A percentile compares a stretch with the other conserved stretches of the same genome.
Evolutionary conservation across 1,139 yeast species (phyloP).

Genomic region (Scheffersomyces illinoinensis): DNA sequence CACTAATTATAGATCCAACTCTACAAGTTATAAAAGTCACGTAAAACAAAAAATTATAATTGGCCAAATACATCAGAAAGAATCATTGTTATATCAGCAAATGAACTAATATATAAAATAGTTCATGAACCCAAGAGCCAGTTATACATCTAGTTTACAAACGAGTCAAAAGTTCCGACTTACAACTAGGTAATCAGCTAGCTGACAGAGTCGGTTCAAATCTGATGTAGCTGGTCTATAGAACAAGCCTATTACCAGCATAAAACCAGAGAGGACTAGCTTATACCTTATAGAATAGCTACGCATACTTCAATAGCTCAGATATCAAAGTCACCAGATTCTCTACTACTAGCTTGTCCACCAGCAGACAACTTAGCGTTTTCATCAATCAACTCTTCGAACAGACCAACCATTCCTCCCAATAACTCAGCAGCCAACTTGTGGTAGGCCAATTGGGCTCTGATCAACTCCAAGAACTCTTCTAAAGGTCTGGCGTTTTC

Average conservation of each 20-base stretch:
- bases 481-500: conserved; percentile 72
- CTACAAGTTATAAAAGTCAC: not conserved
- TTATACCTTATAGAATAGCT: not conserved
- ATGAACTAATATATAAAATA: not conserved
- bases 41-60: not conserved
- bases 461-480: conserved; percentile 67
- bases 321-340: conserved; percentile 49
- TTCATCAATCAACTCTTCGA: conserved; percentile 61
- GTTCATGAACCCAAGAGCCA: not conserved
- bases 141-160: not conserved
- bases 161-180: not conserved
- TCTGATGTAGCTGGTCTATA: not conserved
- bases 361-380: conserved; percentile 21
- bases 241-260: not conserved
- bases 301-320: conserved; percentile 11
- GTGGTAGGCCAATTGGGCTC: conserved; percentile 84
- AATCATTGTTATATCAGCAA: not conserved
- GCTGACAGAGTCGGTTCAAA: not conserved
- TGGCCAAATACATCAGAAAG: not conserved
- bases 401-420: conserved; percentile 63
- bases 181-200: not conserved
- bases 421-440: conserved; percentile 73
- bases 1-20: not conserved
- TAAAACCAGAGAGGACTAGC: not conserved
- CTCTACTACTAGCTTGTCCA: conserved; percentile 24